These are phyloP conservation scores for Fusarium pininemorale DNA, from an alignment of 2,329 filamentous ascomycete species.

Conservation along the genomic window DNA sequence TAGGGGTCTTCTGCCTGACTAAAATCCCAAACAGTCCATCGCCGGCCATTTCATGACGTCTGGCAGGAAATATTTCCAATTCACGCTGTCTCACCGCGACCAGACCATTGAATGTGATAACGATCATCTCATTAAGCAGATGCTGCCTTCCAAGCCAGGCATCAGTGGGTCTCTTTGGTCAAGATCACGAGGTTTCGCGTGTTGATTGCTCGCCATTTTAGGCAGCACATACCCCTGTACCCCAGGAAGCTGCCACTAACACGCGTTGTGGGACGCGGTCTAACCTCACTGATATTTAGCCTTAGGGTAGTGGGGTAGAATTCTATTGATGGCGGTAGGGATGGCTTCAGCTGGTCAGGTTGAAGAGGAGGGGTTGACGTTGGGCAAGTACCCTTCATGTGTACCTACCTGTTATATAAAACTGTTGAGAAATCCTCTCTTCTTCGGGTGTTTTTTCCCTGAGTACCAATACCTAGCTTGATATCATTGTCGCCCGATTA, in stretches of 20 bases:
- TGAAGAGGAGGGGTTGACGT: not conserved
- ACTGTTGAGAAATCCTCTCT: constrained; percentile 1
- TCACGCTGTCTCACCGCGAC: constrained; percentile 28
- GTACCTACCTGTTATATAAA: constrained; percentile 30
- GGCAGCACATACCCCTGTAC: constrained; percentile 38
- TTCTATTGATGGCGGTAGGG: not conserved
- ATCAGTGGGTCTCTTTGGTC: constrained; percentile 23
- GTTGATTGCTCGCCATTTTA: constrained; percentile 18
- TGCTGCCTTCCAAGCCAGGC: constrained; percentile 27
- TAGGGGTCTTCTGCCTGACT: constrained; percentile 24
- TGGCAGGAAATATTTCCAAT: not conserved
- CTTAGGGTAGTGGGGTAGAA: constrained; percentile 9
- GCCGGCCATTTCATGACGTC: constrained; percentile 5
- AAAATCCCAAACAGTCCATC: constrained; percentile 10
- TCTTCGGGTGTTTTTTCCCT: not conserved
- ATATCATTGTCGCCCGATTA: not conserved
- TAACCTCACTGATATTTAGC: constrained; percentile 11
- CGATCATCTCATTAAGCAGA: not conserved
- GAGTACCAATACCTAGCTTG: not conserved
- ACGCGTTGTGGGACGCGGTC: constrained; percentile 25
- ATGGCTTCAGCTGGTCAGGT: constrained; percentile 26
- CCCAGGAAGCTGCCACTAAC: constrained; percentile 2
- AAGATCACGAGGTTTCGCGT: constrained; percentile 41
- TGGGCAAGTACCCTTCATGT: not conserved
- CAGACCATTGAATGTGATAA: constrained; percentile 17